Evolutionary conservation across 73 alveolate species (phyloP), one percentile per base, ranked within the genome.

Genomic region (Breviolum minutum): DNA sequence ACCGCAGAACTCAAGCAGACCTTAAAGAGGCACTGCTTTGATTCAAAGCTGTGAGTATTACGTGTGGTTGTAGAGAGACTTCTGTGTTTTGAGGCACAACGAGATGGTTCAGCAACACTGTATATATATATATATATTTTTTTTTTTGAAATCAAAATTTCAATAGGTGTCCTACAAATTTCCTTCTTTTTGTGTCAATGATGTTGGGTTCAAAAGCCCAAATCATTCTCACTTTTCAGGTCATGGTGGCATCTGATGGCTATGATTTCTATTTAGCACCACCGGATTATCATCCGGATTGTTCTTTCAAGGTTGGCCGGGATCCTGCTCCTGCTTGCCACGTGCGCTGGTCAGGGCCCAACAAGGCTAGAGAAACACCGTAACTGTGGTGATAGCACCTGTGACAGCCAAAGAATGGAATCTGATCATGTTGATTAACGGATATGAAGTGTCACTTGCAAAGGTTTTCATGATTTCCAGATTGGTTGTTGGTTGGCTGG

Each of bases 301-400:
- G 99, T 71, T 63, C 94, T 54, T 92, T 92, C 90, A 94, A 81
- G 94, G 86, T 79, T 13, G 94, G 94, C 63, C 74, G 99, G n/a
- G 99, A 94, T 63, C 99, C 99, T 4, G 99, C 99, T 13, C 99
- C 99, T 26, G 29, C 99, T 14, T 94, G 99, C 90, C 99, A 94
- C 48, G 73, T 81, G 32, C 83, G 94, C 22, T 94, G 99, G 99
- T 22, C 20, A 40, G 90, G 62, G 62, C n/a, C 63, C 29, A 63
- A 16, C 13, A 54, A 81, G 69, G 90, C 66, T 22, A 29, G 64
- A 29, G 5, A 77, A n/a, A n/a, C n/a, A 10, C 63, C 86, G 81
- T 71, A 30, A 71, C 81, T 17, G 8, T 22, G n/a, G n/a, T n/a
- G n/a, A n/a, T 30, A 13, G n/a, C 83, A 30, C 19, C 83, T 26